These are phyloP conservation scores for Metschnikowia sp. DNA, from an alignment of 805 yeast genomes.

Conservation along the genomic window DNA sequence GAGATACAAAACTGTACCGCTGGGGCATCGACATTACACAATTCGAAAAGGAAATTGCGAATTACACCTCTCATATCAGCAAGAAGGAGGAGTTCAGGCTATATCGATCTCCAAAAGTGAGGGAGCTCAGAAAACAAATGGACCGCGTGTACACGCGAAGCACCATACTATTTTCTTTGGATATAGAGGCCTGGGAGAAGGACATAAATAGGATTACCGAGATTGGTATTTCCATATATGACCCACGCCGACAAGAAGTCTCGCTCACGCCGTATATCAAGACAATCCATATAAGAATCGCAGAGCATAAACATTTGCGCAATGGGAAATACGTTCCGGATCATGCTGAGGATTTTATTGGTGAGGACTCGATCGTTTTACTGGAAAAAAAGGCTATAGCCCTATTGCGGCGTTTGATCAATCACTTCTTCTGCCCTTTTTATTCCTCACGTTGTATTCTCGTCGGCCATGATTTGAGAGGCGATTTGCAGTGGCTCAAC, in stretches of 20 bases:
- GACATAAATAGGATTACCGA: slow-evolving; percentile 19
- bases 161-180: slow-evolving; percentile 21
- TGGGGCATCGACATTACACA: too few relatives aligned
- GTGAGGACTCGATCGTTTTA: slow-evolving; percentile 16
- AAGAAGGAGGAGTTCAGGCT: too few relatives aligned
- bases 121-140: slow-evolving; percentile 9
- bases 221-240: slow-evolving; percentile 24
- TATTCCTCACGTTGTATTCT: slow-evolving; percentile 16
- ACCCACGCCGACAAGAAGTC: slow-evolving; percentile 17
- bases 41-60: too few relatives aligned
- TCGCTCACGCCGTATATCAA: slow-evolving; percentile 17
- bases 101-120: not conserved
- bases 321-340: slow-evolving; percentile 25
- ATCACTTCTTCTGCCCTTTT: slow-evolving; percentile 13
- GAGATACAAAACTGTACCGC: too few relatives aligned
- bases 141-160: slow-evolving; percentile 18
- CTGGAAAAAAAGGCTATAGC: slow-evolving; percentile 1
- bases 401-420: slow-evolving; percentile 12
- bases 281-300: slow-evolving; percentile 18
- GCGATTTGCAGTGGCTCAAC: slow-evolving; percentile 15
- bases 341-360: slow-evolving; percentile 17
- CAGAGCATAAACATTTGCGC: slow-evolving; percentile 13
- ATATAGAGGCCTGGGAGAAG: slow-evolving; percentile 26
- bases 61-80: too few relatives aligned
- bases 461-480: slow-evolving; percentile 18